Conservation (phyloP, 306 rosid genomes). For the Adenanthera pavonina region DNA sequence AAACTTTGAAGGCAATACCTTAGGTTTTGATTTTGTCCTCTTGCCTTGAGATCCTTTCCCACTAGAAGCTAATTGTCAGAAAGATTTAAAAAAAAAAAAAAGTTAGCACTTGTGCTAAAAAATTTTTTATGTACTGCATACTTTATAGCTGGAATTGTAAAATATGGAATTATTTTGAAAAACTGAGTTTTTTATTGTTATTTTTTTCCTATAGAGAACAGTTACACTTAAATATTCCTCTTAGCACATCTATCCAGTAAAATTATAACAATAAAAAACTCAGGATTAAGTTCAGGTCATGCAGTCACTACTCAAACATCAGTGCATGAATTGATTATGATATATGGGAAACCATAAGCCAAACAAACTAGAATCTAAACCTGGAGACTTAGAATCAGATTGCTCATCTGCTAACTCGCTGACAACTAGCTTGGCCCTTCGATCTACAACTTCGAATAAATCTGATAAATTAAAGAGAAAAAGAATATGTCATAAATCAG, state of each 20-base stretch:
- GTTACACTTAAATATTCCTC: neutral
- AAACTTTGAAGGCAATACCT: slow-evolving; percentile 56
- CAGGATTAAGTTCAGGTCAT: slow-evolving; percentile 10
- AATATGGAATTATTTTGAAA: neutral
- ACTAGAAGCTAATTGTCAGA: slow-evolving; percentile 64
- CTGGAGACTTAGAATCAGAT: slow-evolving; percentile 68
- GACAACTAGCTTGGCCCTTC: slow-evolving; percentile 90
- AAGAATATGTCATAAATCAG: neutral
- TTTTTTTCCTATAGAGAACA: neutral
- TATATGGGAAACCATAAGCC: neutral
- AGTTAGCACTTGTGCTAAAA: slow-evolving; percentile 39
- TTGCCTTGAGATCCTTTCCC: slow-evolving; percentile 88
- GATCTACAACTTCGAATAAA: slow-evolving; percentile 92
- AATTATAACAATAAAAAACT: slow-evolving; percentile 18
- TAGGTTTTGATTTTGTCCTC: slow-evolving; percentile 62
- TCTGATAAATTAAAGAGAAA: slow-evolving; percentile 49
- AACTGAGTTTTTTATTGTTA: neutral
- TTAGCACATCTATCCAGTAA: neutral
- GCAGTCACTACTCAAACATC: slow-evolving; percentile 4
- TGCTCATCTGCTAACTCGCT: slow-evolving; percentile 78
- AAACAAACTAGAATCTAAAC: slow-evolving; percentile 50
- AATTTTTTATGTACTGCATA: neutral
- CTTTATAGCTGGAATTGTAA: neutral
- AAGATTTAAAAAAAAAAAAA: slow-evolving; percentile 39
- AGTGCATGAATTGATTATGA: neutral